Evolutionary conservation across 1,139 yeast species (phyloP).

Genomic region (Kodamaea fungicola): DNA sequence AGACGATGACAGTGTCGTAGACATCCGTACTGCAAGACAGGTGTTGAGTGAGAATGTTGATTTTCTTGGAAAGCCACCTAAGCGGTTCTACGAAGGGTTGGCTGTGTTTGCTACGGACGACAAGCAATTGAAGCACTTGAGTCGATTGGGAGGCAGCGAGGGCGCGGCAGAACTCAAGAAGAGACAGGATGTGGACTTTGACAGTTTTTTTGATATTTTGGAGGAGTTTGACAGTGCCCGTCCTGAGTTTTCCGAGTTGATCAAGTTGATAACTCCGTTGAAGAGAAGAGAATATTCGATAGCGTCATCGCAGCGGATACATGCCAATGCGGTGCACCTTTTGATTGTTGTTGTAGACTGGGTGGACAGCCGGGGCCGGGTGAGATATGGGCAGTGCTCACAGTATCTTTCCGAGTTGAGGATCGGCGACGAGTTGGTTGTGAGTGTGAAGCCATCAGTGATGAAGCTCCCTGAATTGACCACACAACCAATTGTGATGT

Average conservation of each 20-base stretch:
- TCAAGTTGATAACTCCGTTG: conserved; percentile 73
- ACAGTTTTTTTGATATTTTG: conserved; percentile 77
- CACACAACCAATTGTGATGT: conserved; percentile 90
- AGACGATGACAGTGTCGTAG: conserved; percentile 56
- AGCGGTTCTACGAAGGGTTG: conserved; percentile 85
- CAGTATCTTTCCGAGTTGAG: conserved; percentile 77
- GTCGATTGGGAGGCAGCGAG: conserved; percentile 64
- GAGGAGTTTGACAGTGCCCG: conserved; percentile 79
- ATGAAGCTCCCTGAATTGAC: conserved; percentile 92
- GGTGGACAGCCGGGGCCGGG: conserved; percentile 83
- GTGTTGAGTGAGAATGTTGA: conserved; percentile 78
- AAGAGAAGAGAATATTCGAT: conserved; percentile 99
- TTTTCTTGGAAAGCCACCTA: conserved; percentile 92
- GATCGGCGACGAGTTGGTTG: conserved; percentile 85
- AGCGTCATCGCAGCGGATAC: conserved; percentile 92
- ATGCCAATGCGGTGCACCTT: conserved; percentile 87
- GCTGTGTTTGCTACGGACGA: conserved; percentile 71
- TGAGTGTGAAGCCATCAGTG: conserved; percentile 93
- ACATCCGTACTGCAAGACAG: conserved; percentile 80
- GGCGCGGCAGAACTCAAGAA: conserved; percentile 86
- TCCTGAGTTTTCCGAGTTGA: conserved; percentile 72
- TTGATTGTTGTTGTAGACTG: conserved; percentile 96
- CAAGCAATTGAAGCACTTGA: conserved; percentile 59
- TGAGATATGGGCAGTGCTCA: conserved; percentile 92
- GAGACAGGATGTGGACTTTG: conserved; percentile 81